Conservation (phyloP, 306 rosid species). For the Castanospermum australe region DNA sequence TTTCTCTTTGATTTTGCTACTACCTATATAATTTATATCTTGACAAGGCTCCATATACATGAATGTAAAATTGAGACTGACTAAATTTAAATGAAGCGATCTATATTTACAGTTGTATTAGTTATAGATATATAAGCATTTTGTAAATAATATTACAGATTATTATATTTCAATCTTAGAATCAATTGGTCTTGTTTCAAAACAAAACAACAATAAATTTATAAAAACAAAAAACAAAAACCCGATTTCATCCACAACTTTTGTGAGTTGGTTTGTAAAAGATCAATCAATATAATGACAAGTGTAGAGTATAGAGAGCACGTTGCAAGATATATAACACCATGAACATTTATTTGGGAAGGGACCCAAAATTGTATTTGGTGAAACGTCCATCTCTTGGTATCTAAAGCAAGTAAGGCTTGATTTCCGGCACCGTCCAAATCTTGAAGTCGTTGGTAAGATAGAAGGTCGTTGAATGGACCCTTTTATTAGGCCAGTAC, state of each 20-base stretch:
- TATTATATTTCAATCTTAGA: no score
- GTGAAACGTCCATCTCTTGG: constrained; percentile 27
- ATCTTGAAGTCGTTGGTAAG: constrained; percentile 31
- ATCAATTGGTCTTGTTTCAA: no score
- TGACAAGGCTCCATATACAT: no score
- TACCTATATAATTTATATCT: no score
- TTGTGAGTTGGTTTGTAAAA: neutral
- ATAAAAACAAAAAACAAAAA: neutral
- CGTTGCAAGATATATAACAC: neutral
- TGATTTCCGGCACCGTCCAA: constrained; percentile 36
- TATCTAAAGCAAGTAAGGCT: constrained; percentile 17
- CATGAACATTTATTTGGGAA: neutral
- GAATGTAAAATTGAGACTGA: no score
- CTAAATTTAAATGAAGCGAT: no score
- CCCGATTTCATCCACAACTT: neutral
- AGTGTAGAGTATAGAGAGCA: neutral
- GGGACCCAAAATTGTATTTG: constrained; percentile 9
- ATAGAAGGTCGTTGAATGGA: constrained; percentile 21
- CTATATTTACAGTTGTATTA: no score
- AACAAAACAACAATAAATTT: no score
- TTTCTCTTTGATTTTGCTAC: no score
- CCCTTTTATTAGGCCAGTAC: constrained; percentile 28
- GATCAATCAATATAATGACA: neutral
- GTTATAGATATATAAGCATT: no score
- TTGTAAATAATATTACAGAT: no score